phyloP scores from a whole-genome alignment of 1,284 basidiomycete species.

The Malassezia obtusa region DNA sequence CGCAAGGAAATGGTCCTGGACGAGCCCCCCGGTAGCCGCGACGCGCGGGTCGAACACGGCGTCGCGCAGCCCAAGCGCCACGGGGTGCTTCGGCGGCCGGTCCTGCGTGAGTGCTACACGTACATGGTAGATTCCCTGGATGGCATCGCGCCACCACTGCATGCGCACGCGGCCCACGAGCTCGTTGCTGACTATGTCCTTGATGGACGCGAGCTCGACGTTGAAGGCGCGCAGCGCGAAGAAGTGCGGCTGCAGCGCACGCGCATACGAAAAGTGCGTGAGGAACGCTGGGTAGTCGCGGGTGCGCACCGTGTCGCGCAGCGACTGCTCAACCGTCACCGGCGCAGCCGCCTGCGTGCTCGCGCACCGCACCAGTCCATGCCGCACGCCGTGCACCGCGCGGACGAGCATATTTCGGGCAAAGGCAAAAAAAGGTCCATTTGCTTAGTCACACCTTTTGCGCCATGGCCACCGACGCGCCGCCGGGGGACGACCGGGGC shows the following conservation, averaged over 20 bases:
- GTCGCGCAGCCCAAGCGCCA: conserved; percentile 32
- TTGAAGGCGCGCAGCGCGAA: conserved; percentile 42
- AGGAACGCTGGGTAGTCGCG: conserved; percentile 36
- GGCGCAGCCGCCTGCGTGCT: not conserved
- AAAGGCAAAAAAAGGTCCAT: conserved; percentile 1
- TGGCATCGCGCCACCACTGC: conserved; percentile 46
- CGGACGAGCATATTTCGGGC: too few species aligned
- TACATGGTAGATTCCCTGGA: conserved; percentile 28
- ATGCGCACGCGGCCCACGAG: conserved; percentile 41
- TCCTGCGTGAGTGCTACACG: conserved; percentile 14
- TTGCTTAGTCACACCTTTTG: not conserved
- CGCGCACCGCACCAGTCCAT: not conserved
- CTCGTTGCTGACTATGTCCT: conserved; percentile 41
- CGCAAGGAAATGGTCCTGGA: conserved; percentile 42
- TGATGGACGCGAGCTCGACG: conserved; percentile 36
- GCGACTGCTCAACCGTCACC: not conserved
- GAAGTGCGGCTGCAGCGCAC: conserved; percentile 35
- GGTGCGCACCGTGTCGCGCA: conserved; percentile 13
- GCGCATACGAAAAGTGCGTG: conserved; percentile 36
- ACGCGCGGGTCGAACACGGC: conserved; percentile 39
- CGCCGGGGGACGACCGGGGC: too few species aligned
- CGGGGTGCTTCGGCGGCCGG: conserved; percentile 38
- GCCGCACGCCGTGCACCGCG: not conserved
- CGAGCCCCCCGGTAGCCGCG: conserved; percentile 25
- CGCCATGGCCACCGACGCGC: not conserved